Evolutionary conservation across 495 filamentous ascomycete genomes (phyloP).

Genomic region (Xylaria longipes): DNA sequence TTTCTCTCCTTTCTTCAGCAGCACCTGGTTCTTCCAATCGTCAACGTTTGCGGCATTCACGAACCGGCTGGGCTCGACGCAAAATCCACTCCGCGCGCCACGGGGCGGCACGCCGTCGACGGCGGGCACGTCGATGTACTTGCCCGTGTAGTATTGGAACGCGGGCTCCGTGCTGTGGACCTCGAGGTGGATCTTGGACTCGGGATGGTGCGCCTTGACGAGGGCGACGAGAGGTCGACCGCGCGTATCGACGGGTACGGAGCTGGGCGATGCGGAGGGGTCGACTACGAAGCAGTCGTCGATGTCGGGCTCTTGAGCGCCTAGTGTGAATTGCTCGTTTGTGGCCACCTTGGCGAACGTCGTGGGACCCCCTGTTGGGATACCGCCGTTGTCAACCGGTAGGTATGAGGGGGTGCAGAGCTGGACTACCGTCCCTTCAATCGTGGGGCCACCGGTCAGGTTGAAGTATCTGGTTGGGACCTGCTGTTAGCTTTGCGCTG

Average conservation of each 20-base stretch:
- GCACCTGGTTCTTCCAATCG: conserved; percentile 77
- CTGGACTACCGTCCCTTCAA: conserved; percentile 76
- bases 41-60: conserved; percentile 85
- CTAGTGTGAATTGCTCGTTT: conserved; percentile 71
- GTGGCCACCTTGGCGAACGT: conserved; percentile 66
- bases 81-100: conserved; percentile 74
- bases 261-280: conserved; percentile 47
- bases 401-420: conserved; percentile 76
- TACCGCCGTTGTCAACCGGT: conserved; percentile 71
- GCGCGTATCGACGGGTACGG: conserved; percentile 81
- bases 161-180: conserved; percentile 89
- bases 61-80: conserved; percentile 88
- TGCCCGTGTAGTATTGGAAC: conserved; percentile 95
- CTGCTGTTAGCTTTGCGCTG: conserved; percentile 15
- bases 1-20: conserved; percentile 78
- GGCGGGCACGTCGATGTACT: conserved; percentile 77
- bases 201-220: conserved; percentile 72
- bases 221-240: conserved; percentile 64
- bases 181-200: conserved; percentile 77
- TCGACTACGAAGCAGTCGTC: conserved; percentile 90
- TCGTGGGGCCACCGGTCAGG: conserved; percentile 68
- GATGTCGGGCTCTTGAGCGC: conserved; percentile 70
- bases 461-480: conserved; percentile 82
- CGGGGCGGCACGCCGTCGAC: conserved; percentile 69
- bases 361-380: conserved; percentile 65